Evolutionary conservation across 73 alveolate genomes (phyloP).

Genomic region (Tetrahymena elliotti): DNA sequence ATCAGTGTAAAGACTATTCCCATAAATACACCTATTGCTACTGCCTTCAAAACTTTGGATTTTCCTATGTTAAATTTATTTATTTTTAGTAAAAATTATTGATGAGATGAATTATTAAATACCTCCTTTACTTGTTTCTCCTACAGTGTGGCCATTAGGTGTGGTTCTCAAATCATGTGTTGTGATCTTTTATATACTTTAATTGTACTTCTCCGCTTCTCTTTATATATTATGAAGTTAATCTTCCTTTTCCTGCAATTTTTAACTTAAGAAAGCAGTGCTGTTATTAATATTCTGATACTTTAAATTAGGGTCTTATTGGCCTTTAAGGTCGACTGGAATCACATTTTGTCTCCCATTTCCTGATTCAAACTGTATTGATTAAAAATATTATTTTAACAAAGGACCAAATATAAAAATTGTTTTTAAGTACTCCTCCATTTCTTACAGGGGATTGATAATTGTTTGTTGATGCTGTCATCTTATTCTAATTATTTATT

Average conservation of each 20-base stretch:
- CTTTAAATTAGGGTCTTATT: not conserved
- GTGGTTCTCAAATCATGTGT: not conserved
- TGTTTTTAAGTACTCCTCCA: not conserved
- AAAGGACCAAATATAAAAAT: not conserved
- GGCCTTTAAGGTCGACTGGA: not conserved
- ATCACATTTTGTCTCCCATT: not conserved
- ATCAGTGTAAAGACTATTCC: not conserved
- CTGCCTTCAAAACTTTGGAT: not conserved
- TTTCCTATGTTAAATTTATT: not conserved
- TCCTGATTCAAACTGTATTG: not conserved
- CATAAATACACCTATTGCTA: not conserved
- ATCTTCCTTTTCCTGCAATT: slow-evolving; percentile 1
- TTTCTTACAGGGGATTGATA: not conserved
- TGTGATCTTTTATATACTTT: not conserved
- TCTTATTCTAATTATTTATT: not conserved
- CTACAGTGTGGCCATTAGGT: not conserved
- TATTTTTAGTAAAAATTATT: not conserved
- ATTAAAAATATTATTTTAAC: not conserved
- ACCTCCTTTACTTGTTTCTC: not conserved
- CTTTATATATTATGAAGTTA: not conserved
- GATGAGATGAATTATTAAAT: not conserved
- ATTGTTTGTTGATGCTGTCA: not conserved
- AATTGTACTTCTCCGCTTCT: not conserved
- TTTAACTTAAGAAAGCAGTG: not conserved
- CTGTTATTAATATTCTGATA: not conserved